Conservation (phyloP, 2,329 filamentous ascomycete species). For the Alternaria sp. region DNA sequence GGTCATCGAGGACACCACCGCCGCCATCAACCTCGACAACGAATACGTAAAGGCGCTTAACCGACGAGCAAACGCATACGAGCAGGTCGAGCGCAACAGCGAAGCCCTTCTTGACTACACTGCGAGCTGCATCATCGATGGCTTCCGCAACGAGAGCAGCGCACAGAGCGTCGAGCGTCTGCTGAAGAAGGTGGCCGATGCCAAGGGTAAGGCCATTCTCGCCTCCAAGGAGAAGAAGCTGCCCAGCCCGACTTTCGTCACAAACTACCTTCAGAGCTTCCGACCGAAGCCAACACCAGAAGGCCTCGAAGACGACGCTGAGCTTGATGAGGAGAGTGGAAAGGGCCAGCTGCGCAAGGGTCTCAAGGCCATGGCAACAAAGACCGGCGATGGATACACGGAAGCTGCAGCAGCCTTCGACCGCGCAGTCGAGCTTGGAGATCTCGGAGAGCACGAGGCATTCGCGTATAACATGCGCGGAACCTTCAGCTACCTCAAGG, state of each 20-base stretch:
- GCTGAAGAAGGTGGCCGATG: constrained; percentile 95
- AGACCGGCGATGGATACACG: constrained; percentile 90
- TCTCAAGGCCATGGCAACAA: constrained; percentile 79
- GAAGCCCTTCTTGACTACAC: constrained; percentile 98
- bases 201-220: constrained; percentile 90
- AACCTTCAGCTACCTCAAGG: constrained; percentile 91
- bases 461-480: constrained; percentile 96
- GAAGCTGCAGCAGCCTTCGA: constrained; percentile 87
- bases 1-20: constrained; percentile 95
- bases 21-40: constrained; percentile 89
- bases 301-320: constrained; percentile 82
- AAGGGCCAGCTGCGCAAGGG: constrained; percentile 87
- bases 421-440: constrained; percentile 82
- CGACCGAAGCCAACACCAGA: constrained; percentile 79
- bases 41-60: constrained; percentile 99
- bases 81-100: constrained; percentile 88
- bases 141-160: constrained; percentile 90
- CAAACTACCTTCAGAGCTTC: constrained; percentile 99
- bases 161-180: constrained; percentile 90
- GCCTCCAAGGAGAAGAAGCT: constrained; percentile 82
- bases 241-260: constrained; percentile 94
- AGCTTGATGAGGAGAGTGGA: constrained; percentile 78
- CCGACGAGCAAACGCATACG: constrained; percentile 94
- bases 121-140: constrained; percentile 98
- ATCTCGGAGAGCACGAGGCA: constrained; percentile 83